Evolutionary conservation across 2,329 filamentous ascomycete genomes (phyloP), one percentile per base, ranked within the genome.

Genomic region (Calonectria fujianensis): DNA sequence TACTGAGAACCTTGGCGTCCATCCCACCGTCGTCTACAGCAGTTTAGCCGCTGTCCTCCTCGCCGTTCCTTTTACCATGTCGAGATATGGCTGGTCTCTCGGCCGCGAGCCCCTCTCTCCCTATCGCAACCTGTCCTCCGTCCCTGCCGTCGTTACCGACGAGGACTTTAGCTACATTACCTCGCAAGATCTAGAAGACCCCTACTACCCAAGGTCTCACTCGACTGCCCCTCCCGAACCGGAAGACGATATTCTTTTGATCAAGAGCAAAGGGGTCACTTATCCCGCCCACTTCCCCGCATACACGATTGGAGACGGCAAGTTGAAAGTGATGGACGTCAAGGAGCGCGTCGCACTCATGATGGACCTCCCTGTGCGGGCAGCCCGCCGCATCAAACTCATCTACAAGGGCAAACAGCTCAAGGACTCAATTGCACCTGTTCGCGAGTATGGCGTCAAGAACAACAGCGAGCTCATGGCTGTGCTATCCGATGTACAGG

Each of bases 161-260:
- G 91, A 93, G 41, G 94, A 96, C 86, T 96, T 93, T 84, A 93
- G 92, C 82, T 96, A 96, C 87, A 96, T 96, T 82, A 95, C 94
- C n/a, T 92, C 93, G 35, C 91, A 94, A 80, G 94, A 96, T 80
- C 84, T 96, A 50, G 88, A 91, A 74, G 80, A 84, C 80, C 77
- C 79, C 81, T 88, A 89, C 75, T 86, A 88, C 72, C 84, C 86
- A 35, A 84, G 84, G 66, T 81, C 83, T 52, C 82, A 81, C 64
- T 83, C 85, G 35, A 80, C 82, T 10, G 79, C 80, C 50, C 79
- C 84, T 57, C 83, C 82, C 74, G 83, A 80, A 51, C 85, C 82
- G 77, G 93, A 94, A 76, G 94, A 94, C 74, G 94, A 96, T 80
- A 88, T 95, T 14, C 86, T 96, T 37, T 84, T 94, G 48, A 90